A percentile compares a stretch with the other conserved stretches of the same genome.
Evolutionary conservation across 441 rosid genomes (phyloP).

Genomic region (Mallotus japonicus): DNA sequence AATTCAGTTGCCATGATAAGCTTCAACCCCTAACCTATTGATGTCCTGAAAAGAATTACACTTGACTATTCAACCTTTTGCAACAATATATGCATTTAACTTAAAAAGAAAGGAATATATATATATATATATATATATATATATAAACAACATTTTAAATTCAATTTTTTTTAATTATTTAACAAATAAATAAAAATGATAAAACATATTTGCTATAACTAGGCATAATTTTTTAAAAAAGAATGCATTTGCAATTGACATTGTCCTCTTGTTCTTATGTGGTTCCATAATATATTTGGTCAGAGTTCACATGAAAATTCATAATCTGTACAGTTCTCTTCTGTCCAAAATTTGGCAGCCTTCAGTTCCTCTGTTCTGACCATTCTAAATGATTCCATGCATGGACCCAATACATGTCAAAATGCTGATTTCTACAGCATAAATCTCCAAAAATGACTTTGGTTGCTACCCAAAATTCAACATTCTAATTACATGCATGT

Average conservation of each 20-base stretch:
- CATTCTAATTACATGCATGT: background rate
- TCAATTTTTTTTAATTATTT: too few species aligned
- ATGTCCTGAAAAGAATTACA: too few species aligned
- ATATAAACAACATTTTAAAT: too few species aligned
- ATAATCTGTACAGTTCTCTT: background rate
- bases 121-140: too few species aligned
- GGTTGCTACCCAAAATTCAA: background rate
- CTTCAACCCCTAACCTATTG: too few species aligned
- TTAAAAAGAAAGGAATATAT: too few species aligned
- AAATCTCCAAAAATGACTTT: background rate
- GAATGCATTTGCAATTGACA: background rate
- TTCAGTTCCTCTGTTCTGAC: constrained; percentile 8
- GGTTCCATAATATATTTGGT: background rate
- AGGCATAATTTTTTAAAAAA: background rate
- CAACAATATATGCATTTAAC: too few species aligned
- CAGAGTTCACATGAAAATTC: constrained; percentile 19
- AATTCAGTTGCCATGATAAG: too few species aligned
- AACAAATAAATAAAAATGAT: too few species aligned
- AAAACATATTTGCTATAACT: too few species aligned
- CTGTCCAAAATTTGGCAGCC: background rate
- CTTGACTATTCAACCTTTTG: too few species aligned
- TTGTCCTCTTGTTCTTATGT: background rate
- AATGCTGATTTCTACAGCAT: background rate
- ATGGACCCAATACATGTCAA: constrained; percentile 4
- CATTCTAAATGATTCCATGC: background rate